phyloP scores from a whole-genome alignment of 139 green algal genomes.

The Spirogloea muscicola region DNA sequence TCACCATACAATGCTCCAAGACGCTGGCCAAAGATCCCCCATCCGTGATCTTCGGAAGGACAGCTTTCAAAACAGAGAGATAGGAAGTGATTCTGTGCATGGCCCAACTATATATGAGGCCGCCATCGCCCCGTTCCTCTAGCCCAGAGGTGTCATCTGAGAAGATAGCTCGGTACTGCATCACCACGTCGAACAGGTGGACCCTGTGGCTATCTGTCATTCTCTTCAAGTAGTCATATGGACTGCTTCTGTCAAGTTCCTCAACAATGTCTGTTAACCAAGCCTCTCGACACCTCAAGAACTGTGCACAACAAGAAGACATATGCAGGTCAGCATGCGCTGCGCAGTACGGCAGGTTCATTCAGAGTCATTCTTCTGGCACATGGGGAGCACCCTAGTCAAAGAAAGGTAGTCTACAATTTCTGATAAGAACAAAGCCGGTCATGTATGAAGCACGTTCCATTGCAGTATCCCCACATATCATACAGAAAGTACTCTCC shows the following conservation, averaged over 20 bases:
- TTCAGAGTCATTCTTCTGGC: too few relatives aligned
- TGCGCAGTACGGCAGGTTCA: too few relatives aligned
- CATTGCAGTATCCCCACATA: too few relatives aligned
- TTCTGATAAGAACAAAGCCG: too few relatives aligned
- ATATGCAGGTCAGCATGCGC: too few relatives aligned
- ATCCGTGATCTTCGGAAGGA: constrained; percentile 50
- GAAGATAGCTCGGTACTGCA: constrained; percentile 98
- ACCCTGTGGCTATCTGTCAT: constrained; percentile 92
- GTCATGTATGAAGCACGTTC: too few relatives aligned
- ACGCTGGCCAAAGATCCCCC: constrained; percentile 68
- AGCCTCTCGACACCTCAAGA: constrained; percentile 71
- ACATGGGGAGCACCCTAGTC: too few relatives aligned
- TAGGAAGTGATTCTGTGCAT: constrained; percentile 49
- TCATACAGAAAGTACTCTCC: too few relatives aligned
- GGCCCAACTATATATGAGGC: constrained; percentile 53
- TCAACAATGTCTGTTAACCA: constrained; percentile 59
- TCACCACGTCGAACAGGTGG: constrained; percentile 97
- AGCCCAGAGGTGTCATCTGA: constrained; percentile 60
- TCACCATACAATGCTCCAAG: constrained; percentile 86
- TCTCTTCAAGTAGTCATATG: constrained; percentile 74
- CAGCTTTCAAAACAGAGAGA: constrained; percentile 35
- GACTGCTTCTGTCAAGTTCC: constrained; percentile 71
- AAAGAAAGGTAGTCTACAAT: too few relatives aligned
- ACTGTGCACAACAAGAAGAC: constrained; percentile 54
- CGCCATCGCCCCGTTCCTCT: constrained; percentile 43